A percentile compares a stretch with the other conserved stretches of the same genome.
These are phyloP conservation scores for Plasmodium gallinaceum DNA, from an alignment of 169 alveolate species.

Conservation along the genomic window DNA sequence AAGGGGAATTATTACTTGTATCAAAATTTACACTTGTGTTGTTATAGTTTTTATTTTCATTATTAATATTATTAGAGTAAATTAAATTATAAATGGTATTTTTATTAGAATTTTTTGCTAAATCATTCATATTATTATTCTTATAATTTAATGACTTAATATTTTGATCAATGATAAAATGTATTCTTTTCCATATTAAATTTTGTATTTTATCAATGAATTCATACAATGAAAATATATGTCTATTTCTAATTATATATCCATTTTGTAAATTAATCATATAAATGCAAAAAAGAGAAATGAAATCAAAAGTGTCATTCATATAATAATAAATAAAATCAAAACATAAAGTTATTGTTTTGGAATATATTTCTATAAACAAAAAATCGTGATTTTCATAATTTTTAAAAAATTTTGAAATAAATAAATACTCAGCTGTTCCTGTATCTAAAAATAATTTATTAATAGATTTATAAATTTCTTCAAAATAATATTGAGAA, in stretches of 20 bases:
- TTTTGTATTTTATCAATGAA: slow-evolving; percentile 32
- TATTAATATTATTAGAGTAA: background rate
- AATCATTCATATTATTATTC: background rate
- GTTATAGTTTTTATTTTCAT: background rate
- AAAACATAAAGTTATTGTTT: slow-evolving; percentile 40
- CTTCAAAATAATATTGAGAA: slow-evolving; percentile 73
- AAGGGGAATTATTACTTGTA: background rate
- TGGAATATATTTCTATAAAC: slow-evolving; percentile 44
- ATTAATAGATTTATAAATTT: slow-evolving; percentile 79
- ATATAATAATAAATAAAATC: slow-evolving; percentile 37
- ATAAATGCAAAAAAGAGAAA: slow-evolving; percentile 40
- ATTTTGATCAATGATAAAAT: slow-evolving; percentile 28
- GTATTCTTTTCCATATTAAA: slow-evolving; percentile 35
- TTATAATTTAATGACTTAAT: background rate
- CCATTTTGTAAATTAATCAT: slow-evolving; percentile 40
- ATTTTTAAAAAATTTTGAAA: slow-evolving; percentile 75
- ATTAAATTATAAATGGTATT: background rate
- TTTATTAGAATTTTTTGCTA: background rate
- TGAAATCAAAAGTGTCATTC: slow-evolving; percentile 34
- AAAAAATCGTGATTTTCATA: slow-evolving; percentile 46
- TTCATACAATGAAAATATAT: slow-evolving; percentile 20
- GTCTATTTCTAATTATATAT: slow-evolving; percentile 7
- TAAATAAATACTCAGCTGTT: slow-evolving; percentile 78
- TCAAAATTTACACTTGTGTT: background rate
- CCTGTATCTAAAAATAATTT: slow-evolving; percentile 83